phyloP scores from a whole-genome alignment of 352 stramenopile genomes.

The Phytopythium sindhum region DNA sequence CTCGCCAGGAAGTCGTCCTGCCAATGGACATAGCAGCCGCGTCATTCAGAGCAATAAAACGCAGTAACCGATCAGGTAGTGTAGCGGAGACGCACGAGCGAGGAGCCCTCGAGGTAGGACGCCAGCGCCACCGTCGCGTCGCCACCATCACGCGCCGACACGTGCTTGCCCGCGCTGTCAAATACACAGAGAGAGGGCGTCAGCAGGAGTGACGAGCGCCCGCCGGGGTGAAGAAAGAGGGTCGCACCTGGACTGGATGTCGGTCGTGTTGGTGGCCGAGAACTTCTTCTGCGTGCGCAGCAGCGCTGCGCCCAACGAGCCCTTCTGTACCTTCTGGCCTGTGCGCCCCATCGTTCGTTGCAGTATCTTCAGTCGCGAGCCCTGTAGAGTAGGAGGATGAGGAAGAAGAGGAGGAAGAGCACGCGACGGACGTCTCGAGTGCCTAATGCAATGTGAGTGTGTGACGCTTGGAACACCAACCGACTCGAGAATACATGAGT shows the following conservation, averaged over 20 bases:
- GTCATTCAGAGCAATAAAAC: too few species aligned
- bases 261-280: constrained; percentile 58
- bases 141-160: constrained; percentile 77
- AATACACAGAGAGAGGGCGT: not conserved
- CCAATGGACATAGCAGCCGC: too few species aligned
- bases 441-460: not conserved
- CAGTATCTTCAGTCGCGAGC: not conserved
- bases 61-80: too few species aligned
- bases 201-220: too few species aligned
- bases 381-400: not conserved
- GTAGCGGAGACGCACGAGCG: constrained; percentile 33
- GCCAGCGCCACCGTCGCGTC: constrained; percentile 77
- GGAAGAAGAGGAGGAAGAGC: not conserved
- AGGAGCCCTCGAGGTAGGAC: constrained; percentile 85
- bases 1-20: constrained; percentile 93
- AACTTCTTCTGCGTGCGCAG: constrained; percentile 75
- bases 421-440: too few species aligned
- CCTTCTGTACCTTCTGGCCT: constrained; percentile 70
- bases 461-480: constrained; percentile 6
- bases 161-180: constrained; percentile 71
- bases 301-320: constrained; percentile 69
- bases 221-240: too few species aligned
- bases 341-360: constrained; percentile 55
- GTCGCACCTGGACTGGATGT: constrained; percentile 71
- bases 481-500: not conserved